Conservation (phyloP, 2,329 filamentous ascomycete genomes). For the Cordyceps fumosorosea region DNA sequence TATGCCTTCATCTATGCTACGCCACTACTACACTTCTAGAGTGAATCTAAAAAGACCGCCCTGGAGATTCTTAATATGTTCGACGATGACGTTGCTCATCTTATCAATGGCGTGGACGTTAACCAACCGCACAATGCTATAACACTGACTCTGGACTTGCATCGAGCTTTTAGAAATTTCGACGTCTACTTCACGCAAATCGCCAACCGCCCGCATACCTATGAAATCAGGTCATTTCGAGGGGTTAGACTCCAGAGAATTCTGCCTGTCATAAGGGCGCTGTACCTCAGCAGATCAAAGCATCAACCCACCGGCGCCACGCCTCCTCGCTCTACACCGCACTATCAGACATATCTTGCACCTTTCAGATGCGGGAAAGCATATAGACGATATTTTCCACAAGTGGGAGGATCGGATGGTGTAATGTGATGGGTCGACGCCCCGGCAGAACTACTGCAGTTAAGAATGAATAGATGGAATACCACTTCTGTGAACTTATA, state of each 20-base stretch:
- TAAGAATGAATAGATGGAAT: neutral
- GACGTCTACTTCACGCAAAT: slow-evolving; percentile 10
- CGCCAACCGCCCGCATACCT: too few relatives aligned
- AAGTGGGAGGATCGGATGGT: neutral
- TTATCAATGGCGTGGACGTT: slow-evolving; percentile 27
- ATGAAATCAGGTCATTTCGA: slow-evolving; percentile 16
- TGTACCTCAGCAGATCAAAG: slow-evolving; percentile 20
- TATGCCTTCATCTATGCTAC: too few relatives aligned
- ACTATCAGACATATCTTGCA: slow-evolving; percentile 28
- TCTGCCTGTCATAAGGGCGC: slow-evolving; percentile 25
- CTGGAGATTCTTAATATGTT: slow-evolving; percentile 37
- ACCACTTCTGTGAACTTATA: neutral
- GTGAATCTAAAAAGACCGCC: slow-evolving; percentile 19
- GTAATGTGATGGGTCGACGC: neutral
- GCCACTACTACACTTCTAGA: too few relatives aligned
- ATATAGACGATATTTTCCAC: slow-evolving; percentile 24
- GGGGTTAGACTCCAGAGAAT: neutral
- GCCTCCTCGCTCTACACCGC: slow-evolving; percentile 26
- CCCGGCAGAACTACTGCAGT: neutral
- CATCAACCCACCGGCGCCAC: slow-evolving; percentile 27
- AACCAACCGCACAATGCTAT: slow-evolving; percentile 33
- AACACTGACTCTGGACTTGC: slow-evolving; percentile 16
- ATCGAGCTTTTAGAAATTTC: slow-evolving; percentile 18
- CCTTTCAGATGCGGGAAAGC: slow-evolving; percentile 25
- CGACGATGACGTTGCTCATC: slow-evolving; percentile 26